Conservation (phyloP, 495 filamentous ascomycete genomes). For the Neurospora sp. region DNA sequence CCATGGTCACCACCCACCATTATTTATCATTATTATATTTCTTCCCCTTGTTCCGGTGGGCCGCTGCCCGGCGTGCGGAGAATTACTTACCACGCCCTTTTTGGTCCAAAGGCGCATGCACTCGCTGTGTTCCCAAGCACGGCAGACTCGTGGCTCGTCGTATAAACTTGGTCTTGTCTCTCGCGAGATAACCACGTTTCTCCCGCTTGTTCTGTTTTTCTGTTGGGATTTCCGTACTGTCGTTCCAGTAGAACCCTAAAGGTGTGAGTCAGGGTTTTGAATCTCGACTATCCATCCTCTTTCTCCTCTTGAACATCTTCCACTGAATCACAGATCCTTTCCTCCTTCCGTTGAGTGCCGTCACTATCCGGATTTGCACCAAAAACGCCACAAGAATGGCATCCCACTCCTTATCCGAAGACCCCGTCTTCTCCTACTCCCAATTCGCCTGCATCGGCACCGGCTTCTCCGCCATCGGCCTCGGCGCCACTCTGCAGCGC, state of each 20-base stretch:
- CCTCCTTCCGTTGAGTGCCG: neutral
- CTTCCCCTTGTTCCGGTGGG: neutral
- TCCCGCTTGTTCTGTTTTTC: neutral
- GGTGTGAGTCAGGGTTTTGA: neutral
- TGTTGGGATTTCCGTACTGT: neutral
- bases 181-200: neutral
- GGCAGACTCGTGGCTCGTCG: neutral
- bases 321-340: neutral
- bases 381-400: neutral
- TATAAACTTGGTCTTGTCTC: neutral
- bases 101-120: neutral
- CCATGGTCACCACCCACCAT: neutral
- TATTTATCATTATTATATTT: neutral
- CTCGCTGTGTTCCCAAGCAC: neutral
- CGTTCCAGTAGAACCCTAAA: neutral
- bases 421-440: slow-evolving; percentile 10
- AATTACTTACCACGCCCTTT: neutral
- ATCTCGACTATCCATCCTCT: too few species aligned
- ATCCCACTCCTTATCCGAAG: neutral
- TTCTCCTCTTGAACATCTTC: neutral
- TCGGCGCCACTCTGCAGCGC: slow-evolving; percentile 53
- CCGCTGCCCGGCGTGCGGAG: neutral
- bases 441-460: slow-evolving; percentile 46
- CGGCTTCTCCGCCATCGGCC: slow-evolving; percentile 57
- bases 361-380: neutral